Base-by-base conservation (phyloP, 2,329 filamentous ascomycete species). In the Fusarium annulatum region DNA sequence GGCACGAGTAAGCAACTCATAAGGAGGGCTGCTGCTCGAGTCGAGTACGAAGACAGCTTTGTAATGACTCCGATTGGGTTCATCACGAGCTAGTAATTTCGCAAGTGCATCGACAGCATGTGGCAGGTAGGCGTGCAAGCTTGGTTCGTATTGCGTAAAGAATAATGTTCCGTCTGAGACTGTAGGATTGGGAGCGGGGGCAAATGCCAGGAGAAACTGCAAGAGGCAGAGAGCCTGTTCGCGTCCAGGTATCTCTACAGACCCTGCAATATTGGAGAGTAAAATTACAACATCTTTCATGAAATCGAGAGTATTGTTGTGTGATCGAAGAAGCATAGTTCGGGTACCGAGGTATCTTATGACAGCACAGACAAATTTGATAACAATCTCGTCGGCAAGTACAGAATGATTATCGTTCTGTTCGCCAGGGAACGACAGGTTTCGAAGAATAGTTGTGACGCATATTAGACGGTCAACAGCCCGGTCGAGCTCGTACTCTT, bases 201-300 rank as follows among this genome's bases (percentile, higher is more conserved):
- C 94, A 82, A 99, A 99, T 4, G 96, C 91, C 57, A 98, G 86
- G 34, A 99, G 86, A 81, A 99, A 97, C 79, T 97, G 93, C 43
- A 99, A 85, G 11, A 98, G 86, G 77, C 93, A 94, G 43, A 94
- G 86, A 0, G 95, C 95, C 80, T 98, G 95, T 79, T 98, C 95
- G 71, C 93, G 92, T 26, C 92, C 92, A 3, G 95, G 93, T 43
- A 99, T 86, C 79, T 96, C 92, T 59, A 98, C 89, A 15, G 90
- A 89, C 52, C 93, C 90, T 12, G 95, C 91, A 53, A 97, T 90
- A 81, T 99, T 98, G 64, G 96, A 98, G 61, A 99, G 86, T 74
- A 97, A 91, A 21, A 94, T 92, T 65, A 98, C 90, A 36, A 95
- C 86, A 81, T 99, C 96, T 83, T 99, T 99, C 94, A 98, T 97